Evolutionary conservation across 1,139 yeast species (phyloP).

Genomic region (Taphrina confusa): DNA sequence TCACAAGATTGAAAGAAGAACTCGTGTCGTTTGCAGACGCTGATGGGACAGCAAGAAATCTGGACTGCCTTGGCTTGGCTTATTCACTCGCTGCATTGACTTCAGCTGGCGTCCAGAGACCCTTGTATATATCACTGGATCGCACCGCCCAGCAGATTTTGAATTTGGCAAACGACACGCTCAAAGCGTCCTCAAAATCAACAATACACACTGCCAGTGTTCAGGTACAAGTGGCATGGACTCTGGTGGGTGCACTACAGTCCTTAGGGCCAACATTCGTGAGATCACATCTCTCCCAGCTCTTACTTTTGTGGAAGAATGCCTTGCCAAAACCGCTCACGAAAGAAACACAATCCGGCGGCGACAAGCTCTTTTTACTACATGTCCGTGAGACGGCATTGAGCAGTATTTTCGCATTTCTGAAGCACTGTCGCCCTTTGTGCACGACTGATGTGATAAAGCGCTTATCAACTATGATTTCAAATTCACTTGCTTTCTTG

Average conservation of each 20-base stretch:
- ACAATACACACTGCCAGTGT: constrained; percentile 19
- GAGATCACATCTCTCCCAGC: constrained; percentile 70
- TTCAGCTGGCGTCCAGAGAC: constrained; percentile 44
- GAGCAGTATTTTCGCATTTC: constrained; percentile 47
- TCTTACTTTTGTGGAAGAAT: constrained; percentile 77
- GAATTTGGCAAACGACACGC: constrained; percentile 43
- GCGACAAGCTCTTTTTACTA: constrained; percentile 45
- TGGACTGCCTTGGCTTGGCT: constrained; percentile 44
- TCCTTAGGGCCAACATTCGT: constrained; percentile 67
- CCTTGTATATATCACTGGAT: constrained; percentile 47
- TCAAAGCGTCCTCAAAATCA: constrained; percentile 24
- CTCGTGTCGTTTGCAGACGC: constrained; percentile 41
- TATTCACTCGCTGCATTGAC: constrained; percentile 42
- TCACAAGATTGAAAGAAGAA: constrained; percentile 43
- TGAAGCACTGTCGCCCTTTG: constrained; percentile 46
- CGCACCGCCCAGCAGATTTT: constrained; percentile 45
- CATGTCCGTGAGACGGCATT: constrained; percentile 49
- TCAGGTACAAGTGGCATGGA: constrained; percentile 56
- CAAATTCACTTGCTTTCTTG: constrained; percentile 44
- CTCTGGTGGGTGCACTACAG: constrained; percentile 71
- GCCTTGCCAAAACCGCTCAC: constrained; percentile 57
- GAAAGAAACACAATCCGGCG: constrained; percentile 44
- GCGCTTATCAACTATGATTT: constrained; percentile 47
- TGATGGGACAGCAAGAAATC: constrained; percentile 39
- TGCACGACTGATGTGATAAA: constrained; percentile 50